Evolutionary conservation across 768 basidiomycete species (phyloP).

Genomic region (Leccinum sublutescens): DNA sequence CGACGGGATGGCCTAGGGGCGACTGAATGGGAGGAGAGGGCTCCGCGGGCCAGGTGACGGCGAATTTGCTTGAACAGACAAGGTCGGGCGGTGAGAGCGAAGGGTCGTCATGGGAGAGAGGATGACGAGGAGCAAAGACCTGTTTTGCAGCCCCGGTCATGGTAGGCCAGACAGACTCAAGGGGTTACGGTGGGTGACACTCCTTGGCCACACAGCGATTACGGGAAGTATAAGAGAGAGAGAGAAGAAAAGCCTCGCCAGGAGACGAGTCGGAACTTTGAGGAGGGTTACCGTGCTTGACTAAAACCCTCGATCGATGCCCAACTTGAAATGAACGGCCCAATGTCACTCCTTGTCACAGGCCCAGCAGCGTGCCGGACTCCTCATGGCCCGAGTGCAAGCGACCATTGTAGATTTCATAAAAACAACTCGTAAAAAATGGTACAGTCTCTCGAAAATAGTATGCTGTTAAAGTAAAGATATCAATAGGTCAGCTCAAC

Average conservation of each 20-base stretch:
- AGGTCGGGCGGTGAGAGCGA: slow-evolving; percentile 42
- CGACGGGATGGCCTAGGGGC: slow-evolving; percentile 27
- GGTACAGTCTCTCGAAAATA: slow-evolving; percentile 24
- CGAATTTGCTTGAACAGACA: slow-evolving; percentile 55
- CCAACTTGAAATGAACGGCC: slow-evolving; percentile 23
- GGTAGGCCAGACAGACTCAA: slow-evolving; percentile 1
- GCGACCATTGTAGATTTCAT: slow-evolving; percentile 30
- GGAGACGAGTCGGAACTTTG: slow-evolving; percentile 21
- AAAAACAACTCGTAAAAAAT: slow-evolving; percentile 17
- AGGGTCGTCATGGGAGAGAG: slow-evolving; percentile 40
- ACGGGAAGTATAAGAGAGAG: slow-evolving; percentile 9
- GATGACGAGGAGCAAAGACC: slow-evolving; percentile 52
- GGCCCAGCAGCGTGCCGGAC: slow-evolving; percentile 10
- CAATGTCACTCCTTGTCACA: slow-evolving; percentile 31
- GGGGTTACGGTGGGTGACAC: slow-evolving; percentile 9
- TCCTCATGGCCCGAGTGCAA: slow-evolving; percentile 27
- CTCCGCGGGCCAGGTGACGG: slow-evolving; percentile 56
- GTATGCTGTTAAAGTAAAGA: slow-evolving; percentile 24
- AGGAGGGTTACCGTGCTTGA: slow-evolving; percentile 10
- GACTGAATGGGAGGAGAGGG: slow-evolving; percentile 38
- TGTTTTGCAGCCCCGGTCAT: slow-evolving; percentile 33
- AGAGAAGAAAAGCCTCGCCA: slow-evolving; percentile 24
- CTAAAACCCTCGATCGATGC: slow-evolving; percentile 30
- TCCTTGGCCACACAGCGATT: slow-evolving; percentile 8
- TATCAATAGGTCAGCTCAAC: slow-evolving; percentile 50